Evolutionary conservation across 2,329 filamentous ascomycete genomes (phyloP), one percentile per base, ranked within the genome.

Genomic region (Neofusicoccum laricinum): DNA sequence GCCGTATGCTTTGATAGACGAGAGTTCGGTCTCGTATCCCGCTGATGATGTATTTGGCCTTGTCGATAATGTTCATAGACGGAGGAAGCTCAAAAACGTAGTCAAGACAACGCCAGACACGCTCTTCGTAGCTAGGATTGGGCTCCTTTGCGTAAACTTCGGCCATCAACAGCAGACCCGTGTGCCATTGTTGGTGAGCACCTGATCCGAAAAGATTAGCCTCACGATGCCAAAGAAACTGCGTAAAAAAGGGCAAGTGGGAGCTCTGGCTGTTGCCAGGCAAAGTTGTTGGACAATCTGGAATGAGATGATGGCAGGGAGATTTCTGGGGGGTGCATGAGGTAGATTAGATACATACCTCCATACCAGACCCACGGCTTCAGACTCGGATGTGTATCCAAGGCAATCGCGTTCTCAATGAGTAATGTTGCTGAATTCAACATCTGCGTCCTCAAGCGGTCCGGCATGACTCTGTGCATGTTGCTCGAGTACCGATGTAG

Each of bases 141-240:
- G 82, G 77, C 0, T 86, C 85, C 45, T 82, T 81, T 51, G 84
- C 82, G 71, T 87, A 89, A 3, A 91, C 77, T 71, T 93, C 89
- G 21, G 86, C 84, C 6, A 91, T 81, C 21, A 93, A 79, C 1
- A 93, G 80, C 36, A 93, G 80, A 0, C 89, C 88, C 4, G 85
- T 83, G 70, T 92, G 90, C 73, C 88, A 91, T 72, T 92, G 90
- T 66, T 90, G 88, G 67, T 90, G 85, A 5, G 90, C 88, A 4
- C 89, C 88, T 12, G 79, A 3, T 19, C 15, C 38, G 4, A 45
- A 34, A 32, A 17, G 14, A 43, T 59, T 21, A 59, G 55, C 17
- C 4, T 15, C 40, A 17, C 40, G 40, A 30, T 30, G 3, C 5
- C 6, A 38, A 15, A 38, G 4, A 11, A 11, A 15, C 10, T 12